Percentiles rank a stretch among this genome's conserved stretches.
phyloP scores from a whole-genome alignment of 1,139 yeast genomes.

The Kurtzmaniella quercitrusa region DNA sequence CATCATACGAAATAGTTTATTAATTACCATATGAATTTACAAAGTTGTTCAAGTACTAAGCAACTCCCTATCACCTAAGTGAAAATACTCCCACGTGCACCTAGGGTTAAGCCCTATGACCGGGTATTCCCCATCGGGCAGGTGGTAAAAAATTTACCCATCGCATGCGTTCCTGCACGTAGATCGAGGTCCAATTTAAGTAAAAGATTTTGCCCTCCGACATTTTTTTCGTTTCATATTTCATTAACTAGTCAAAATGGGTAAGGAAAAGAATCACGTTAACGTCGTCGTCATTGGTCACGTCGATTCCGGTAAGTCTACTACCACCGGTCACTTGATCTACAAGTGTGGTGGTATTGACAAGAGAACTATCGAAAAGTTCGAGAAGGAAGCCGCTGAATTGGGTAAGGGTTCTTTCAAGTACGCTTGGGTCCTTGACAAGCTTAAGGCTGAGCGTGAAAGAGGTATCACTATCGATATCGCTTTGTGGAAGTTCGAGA shows the following conservation, averaged over 20 bases:
- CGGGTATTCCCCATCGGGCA: neutral
- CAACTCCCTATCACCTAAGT: too few species aligned
- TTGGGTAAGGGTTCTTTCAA: constrained; percentile 91
- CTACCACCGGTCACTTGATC: constrained; percentile 6
- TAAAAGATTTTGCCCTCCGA: constrained; percentile 5
- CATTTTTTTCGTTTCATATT: constrained; percentile 4
- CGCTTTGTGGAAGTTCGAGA: constrained; percentile 88
- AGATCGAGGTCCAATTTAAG: neutral
- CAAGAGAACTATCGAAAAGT: constrained; percentile 93
- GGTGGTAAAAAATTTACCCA: neutral
- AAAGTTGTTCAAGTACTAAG: neutral
- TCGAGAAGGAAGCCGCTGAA: constrained; percentile 92
- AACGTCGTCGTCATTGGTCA: constrained; percentile 99
- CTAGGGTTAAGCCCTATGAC: constrained; percentile 2
- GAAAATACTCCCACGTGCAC: neutral
- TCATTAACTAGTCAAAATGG: constrained; percentile 31
- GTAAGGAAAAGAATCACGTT: constrained; percentile 95
- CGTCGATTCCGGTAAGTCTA: constrained; percentile 97
- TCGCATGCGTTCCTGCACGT: neutral
- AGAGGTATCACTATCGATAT: constrained; percentile 90
- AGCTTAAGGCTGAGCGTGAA: constrained; percentile 87
- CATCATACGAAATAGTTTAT: neutral
- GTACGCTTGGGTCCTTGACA: constrained; percentile 91
- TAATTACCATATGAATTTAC: neutral
- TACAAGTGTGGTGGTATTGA: constrained; percentile 56